Percentiles rank a stretch among this genome's conserved stretches.
These are phyloP conservation scores for Leccinum subrobustum DNA, from an alignment of 1,284 basidiomycete species.

Conservation along the genomic window DNA sequence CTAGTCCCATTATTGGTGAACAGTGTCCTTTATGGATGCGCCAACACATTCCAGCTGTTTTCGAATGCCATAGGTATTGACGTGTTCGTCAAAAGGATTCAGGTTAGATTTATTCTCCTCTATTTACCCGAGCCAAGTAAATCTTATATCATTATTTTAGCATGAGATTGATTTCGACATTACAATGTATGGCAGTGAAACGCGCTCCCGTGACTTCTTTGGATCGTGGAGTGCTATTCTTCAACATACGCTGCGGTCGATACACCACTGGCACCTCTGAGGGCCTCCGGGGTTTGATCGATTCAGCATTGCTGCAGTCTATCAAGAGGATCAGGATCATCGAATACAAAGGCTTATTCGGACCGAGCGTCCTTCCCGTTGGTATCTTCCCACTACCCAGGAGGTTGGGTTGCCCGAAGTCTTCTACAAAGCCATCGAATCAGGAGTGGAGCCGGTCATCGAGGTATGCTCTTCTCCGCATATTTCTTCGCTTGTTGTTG, in stretches of 20 bases:
- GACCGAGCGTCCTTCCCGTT: no score
- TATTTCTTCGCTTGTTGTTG: conserved; percentile 1
- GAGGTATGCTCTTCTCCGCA: conserved; percentile 52
- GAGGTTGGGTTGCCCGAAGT: conserved; percentile 89
- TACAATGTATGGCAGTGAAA: conserved; percentile 48
- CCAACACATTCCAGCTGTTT: no score
- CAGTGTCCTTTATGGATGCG: no score
- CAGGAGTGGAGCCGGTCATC: conserved; percentile 82
- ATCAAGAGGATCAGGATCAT: no score
- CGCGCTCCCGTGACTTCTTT: conserved; percentile 27
- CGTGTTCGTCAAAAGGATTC: no score
- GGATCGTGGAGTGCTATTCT: no score
- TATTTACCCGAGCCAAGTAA: background rate
- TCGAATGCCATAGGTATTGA: no score
- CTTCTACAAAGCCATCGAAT: conserved; percentile 85
- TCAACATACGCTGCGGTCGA: conserved; percentile 85
- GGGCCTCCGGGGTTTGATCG: no score
- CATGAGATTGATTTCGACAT: conserved; percentile 73
- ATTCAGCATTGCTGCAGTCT: no score
- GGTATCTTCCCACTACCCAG: conserved; percentile 77
- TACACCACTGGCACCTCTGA: conserved; percentile 57
- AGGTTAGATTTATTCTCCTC: background rate
- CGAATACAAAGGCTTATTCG: no score
- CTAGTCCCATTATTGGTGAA: conserved; percentile 83
- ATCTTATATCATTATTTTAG: conserved; percentile 37